phyloP scores from a whole-genome alignment of 2,329 filamentous ascomycete species.

The Neonectria magnoliae region DNA sequence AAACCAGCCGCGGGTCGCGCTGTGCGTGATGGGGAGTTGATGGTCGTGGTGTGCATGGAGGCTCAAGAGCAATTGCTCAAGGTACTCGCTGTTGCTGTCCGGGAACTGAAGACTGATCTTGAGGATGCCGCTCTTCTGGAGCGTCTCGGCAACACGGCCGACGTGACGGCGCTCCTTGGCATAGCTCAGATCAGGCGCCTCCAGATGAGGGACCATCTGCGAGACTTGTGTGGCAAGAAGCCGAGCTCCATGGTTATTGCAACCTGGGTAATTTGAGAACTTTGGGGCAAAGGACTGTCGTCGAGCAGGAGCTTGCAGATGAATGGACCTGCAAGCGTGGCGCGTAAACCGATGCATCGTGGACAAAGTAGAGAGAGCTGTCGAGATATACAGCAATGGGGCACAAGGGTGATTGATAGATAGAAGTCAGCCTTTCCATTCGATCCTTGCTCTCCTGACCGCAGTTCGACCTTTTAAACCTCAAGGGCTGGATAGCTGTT shows the following conservation, averaged over 20 bases:
- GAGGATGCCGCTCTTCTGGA: constrained; percentile 45
- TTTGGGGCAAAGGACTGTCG: background rate
- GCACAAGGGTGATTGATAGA: background rate
- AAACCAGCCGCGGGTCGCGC: constrained; percentile 54
- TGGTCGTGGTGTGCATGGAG: constrained; percentile 49
- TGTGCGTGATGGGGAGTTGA: constrained; percentile 52
- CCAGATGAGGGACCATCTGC: constrained; percentile 16
- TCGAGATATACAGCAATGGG: too few relatives aligned
- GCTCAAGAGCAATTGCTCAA: constrained; percentile 45
- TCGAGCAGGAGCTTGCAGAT: background rate
- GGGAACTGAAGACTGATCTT: constrained; percentile 48
- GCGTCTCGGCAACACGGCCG: constrained; percentile 24
- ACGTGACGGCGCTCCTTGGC: constrained; percentile 33
- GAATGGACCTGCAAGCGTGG: background rate
- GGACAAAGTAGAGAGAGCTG: background rate
- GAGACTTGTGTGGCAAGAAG: constrained; percentile 15
- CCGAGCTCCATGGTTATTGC: background rate
- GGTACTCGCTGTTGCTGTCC: constrained; percentile 48
- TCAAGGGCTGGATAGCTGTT: background rate
- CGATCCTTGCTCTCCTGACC: background rate
- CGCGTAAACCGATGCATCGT: constrained; percentile 15
- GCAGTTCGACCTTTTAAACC: background rate
- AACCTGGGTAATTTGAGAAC: background rate
- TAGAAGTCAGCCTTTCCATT: background rate
- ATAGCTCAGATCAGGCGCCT: constrained; percentile 24